These are phyloP conservation scores for Neurospora sp. DNA, from an alignment of 495 filamentous ascomycete genomes.

Conservation along the genomic window DNA sequence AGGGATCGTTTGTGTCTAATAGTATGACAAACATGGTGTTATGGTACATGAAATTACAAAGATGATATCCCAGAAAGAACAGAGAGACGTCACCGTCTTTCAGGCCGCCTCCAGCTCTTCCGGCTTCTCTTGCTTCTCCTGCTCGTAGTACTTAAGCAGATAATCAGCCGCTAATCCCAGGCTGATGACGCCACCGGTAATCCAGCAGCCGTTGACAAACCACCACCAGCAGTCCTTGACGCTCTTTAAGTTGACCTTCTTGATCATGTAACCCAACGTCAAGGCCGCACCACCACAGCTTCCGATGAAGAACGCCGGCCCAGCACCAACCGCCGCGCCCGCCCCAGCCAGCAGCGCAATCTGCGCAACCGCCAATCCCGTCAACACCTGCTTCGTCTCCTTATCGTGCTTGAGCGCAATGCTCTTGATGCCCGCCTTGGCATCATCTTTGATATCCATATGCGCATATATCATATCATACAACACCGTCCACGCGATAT, in stretches of 20 bases:
- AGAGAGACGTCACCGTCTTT: slow-evolving; percentile 6
- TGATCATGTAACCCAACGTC: slow-evolving; percentile 79
- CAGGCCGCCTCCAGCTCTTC: slow-evolving; percentile 12
- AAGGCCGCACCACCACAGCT: slow-evolving; percentile 74
- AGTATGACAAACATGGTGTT: slow-evolving; percentile 3
- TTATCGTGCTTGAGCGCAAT: slow-evolving; percentile 84
- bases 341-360: slow-evolving; percentile 70
- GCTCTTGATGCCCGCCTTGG: slow-evolving; percentile 86
- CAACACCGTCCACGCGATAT: slow-evolving; percentile 85
- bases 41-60: slow-evolving; percentile 13
- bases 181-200: slow-evolving; percentile 45
- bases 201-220: slow-evolving; percentile 61
- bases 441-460: slow-evolving; percentile 95
- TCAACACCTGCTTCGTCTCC: slow-evolving; percentile 78
- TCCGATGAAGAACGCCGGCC: slow-evolving; percentile 75
- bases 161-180: slow-evolving; percentile 43
- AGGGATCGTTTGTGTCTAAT: not conserved
- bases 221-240: slow-evolving; percentile 93
- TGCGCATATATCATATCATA: slow-evolving; percentile 99
- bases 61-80: not conserved
- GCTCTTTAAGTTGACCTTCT: slow-evolving; percentile 72
- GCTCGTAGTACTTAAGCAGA: slow-evolving; percentile 28
- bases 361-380: slow-evolving; percentile 64
- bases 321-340: slow-evolving; percentile 61
- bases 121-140: slow-evolving; percentile 5